These are phyloP conservation scores for Dendrocalamus latiflorus DNA, from an alignment of 202 grass and related monocot genomes.

Conservation along the genomic window DNA sequence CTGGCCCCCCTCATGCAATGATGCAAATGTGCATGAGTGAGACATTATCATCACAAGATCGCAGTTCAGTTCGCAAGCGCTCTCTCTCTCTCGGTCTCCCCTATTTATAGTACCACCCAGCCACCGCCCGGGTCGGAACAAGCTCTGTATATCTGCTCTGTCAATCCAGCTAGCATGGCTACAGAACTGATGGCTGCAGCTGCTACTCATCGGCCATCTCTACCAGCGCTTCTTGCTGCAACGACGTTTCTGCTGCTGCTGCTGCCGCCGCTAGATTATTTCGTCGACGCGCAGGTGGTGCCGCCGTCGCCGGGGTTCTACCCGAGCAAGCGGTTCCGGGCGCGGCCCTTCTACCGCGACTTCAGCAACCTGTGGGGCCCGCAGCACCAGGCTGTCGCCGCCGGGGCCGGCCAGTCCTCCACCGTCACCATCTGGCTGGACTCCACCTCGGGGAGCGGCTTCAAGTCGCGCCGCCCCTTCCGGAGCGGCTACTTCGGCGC, in stretches of 20 bases:
- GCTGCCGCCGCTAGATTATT: not conserved
- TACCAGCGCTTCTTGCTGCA: not conserved
- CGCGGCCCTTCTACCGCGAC: constrained; percentile 32
- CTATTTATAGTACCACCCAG: too few species aligned
- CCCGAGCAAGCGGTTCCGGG: constrained; percentile 39
- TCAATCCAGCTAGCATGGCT: too few species aligned
- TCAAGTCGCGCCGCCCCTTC: constrained; percentile 56
- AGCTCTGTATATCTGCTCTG: too few species aligned
- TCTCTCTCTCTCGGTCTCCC: too few species aligned
- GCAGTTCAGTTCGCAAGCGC: too few species aligned
- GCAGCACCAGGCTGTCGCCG: constrained; percentile 36
- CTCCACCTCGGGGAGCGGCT: constrained; percentile 50
- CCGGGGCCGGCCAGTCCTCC: not conserved
- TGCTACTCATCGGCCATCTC: not conserved
- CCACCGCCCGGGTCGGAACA: too few species aligned
- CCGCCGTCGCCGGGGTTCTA: constrained; percentile 40
- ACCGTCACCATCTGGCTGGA: constrained; percentile 57
- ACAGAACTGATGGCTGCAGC: not conserved
- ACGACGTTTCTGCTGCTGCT: not conserved
- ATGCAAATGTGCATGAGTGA: too few species aligned
- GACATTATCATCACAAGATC: too few species aligned
- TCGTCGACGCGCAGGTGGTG: not conserved
- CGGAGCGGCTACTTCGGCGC: constrained; percentile 53
- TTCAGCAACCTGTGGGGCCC: constrained; percentile 56
- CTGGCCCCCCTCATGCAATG: too few species aligned